phyloP scores from a whole-genome alignment of 1,139 yeast genomes.

The Hansenula sp. region DNA sequence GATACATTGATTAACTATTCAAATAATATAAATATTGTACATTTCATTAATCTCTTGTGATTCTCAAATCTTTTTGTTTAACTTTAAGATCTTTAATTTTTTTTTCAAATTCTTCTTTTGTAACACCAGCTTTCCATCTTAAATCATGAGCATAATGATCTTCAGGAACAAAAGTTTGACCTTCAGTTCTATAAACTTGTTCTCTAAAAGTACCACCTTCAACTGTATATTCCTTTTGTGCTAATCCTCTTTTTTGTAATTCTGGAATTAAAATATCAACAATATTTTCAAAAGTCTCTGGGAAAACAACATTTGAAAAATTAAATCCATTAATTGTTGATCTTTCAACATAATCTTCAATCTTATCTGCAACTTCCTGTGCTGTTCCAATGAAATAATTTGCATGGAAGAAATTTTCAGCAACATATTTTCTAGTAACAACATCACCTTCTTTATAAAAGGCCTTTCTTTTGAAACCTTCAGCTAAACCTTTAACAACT shows the following conservation, averaged over 20 bases:
- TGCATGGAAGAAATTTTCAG: conserved; percentile 23
- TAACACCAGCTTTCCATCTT: conserved; percentile 37
- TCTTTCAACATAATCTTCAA: conserved; percentile 31
- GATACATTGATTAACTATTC: no score
- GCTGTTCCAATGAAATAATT: conserved; percentile 16
- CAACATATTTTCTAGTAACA: conserved; percentile 24
- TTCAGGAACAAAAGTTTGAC: conserved; percentile 27
- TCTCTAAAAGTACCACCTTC: conserved; percentile 26
- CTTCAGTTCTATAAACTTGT: conserved; percentile 20
- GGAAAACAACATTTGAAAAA: conserved; percentile 28
- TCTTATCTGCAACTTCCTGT: conserved; percentile 21
- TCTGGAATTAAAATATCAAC: conserved; percentile 33
- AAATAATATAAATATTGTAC: no score
- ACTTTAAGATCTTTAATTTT: conserved; percentile 9
- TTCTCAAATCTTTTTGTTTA: conserved; percentile 7
- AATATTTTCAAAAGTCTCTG: conserved; percentile 32
- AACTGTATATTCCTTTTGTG: conserved; percentile 30
- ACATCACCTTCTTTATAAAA: conserved; percentile 13
- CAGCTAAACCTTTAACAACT: conserved; percentile 11
- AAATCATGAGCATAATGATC: conserved; percentile 36
- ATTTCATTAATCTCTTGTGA: conserved; percentile 16
- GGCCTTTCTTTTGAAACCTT: conserved; percentile 5
- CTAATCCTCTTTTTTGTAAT: conserved; percentile 30
- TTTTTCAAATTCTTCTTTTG: conserved; percentile 34
- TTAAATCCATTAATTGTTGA: conserved; percentile 35